phyloP scores from a whole-genome alignment of 441 rosid species.

The Gossypium davidsonii region DNA sequence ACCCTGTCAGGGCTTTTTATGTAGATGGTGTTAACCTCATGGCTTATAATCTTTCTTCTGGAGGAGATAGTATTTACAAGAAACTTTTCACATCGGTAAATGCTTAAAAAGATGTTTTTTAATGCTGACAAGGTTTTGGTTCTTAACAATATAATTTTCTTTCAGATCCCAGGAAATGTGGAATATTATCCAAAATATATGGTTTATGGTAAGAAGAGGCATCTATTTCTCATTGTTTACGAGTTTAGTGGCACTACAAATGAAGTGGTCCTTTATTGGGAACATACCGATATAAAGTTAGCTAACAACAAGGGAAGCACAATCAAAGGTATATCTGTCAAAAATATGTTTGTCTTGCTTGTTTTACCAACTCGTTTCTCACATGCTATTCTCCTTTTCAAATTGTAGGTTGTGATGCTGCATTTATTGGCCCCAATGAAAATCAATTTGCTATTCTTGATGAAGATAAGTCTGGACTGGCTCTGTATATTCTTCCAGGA shows the following conservation, averaged over 20 bases:
- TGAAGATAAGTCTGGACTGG: conserved; percentile 84
- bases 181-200: conserved; percentile 72
- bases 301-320: conserved; percentile 74
- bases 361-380: conserved; percentile 1
- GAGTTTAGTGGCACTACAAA: conserved; percentile 80
- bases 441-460: conserved; percentile 91
- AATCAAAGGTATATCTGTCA: conserved; percentile 54
- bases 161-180: conserved; percentile 85
- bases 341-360: neutral
- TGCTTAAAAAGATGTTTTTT: conserved; percentile 15
- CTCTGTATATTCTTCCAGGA: conserved; percentile 73
- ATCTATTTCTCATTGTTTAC: conserved; percentile 76
- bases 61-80: conserved; percentile 72
- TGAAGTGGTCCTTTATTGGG: conserved; percentile 95
- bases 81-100: conserved; percentile 86
- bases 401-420: conserved; percentile 83
- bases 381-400: conserved; percentile 10
- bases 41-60: conserved; percentile 92
- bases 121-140: neutral
- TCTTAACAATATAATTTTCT: conserved; percentile 22
- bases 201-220: conserved; percentile 69
- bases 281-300: conserved; percentile 62
- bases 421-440: conserved; percentile 80
- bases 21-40: conserved; percentile 78
- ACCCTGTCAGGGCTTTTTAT: conserved; percentile 92